A percentile compares a stretch with the other conserved stretches of the same genome.
Evolutionary conservation across 257 asterid species (phyloP).

Genomic region (Solanum ossicruentum): DNA sequence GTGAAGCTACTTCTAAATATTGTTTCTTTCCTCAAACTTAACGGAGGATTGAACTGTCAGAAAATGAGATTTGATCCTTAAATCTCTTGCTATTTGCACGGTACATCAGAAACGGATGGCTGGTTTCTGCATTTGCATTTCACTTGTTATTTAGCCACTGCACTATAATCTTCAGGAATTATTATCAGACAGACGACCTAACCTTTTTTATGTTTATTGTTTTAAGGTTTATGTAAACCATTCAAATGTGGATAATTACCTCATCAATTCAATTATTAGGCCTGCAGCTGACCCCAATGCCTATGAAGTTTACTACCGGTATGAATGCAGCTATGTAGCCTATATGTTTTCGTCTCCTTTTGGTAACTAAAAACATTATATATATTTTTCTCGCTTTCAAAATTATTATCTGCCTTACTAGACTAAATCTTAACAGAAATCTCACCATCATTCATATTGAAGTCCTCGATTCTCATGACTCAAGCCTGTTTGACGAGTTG

Average conservation of each 20-base stretch:
- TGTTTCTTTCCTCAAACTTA: background rate
- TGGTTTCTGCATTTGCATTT: background rate
- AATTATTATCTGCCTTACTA: background rate
- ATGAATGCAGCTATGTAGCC: background rate
- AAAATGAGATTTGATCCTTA: background rate
- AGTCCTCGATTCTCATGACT: background rate
- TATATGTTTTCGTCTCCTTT: background rate
- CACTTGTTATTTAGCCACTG: background rate
- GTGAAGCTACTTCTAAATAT: background rate
- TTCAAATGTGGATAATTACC: constrained; percentile 78
- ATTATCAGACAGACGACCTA: background rate
- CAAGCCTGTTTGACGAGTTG: background rate
- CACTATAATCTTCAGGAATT: background rate
- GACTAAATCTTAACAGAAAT: background rate
- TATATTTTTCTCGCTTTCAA: background rate
- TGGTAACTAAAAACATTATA: background rate
- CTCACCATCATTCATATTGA: background rate
- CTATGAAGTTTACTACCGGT: constrained; percentile 94
- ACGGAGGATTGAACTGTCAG: background rate
- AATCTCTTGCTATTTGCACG: background rate
- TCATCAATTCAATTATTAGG: constrained; percentile 52
- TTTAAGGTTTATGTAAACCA: constrained; percentile 61
- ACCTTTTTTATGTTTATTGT: background rate
- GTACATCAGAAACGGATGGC: background rate
- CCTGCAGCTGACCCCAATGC: constrained; percentile 92